Evolutionary conservation across 352 stramenopile genomes (phyloP), one percentile per base, ranked within the genome.

Genomic region (Globisporangium sylvaticum): DNA sequence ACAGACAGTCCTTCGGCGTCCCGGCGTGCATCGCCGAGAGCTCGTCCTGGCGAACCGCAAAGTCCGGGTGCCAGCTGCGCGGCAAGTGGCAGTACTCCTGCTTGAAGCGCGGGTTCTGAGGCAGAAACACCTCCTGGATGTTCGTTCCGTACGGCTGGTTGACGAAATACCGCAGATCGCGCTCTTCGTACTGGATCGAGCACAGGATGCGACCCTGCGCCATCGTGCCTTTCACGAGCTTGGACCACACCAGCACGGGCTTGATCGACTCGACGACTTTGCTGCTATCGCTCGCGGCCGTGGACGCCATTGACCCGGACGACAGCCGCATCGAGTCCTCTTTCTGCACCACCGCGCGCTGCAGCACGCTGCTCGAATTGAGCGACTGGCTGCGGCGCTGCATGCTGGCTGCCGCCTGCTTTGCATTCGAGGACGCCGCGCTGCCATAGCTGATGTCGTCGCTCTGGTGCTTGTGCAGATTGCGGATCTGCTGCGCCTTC

Each of bases 51-150:
- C 83, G 73, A 29, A 91, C 73, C 0, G 81, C 77, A 6, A 85
- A 69, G 61, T 92, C 86, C 8, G 87, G 87, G 66, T 95, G 84
- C 87, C 87, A 95, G 55, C 79, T 90, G n/a, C 85, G 73, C 9
- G 87, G 87, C 27, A 94, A 76, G 62, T 91, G 84, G 61, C 79
- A 85, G 62, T 92, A 95, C 3, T 78, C 73, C 5, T 91, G 79
- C 66, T 90, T 75, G 60, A 95, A 95, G 24, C 87, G 75, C 56
- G 81, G 81, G 64, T 95, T 93, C 66, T 95, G 85, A 6, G 87
- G 87, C 46, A 92, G 60, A 24, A 92, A 92, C 5, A 94, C 83
- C 44, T 92, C 83, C 64, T 93, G 83, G 42, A 93, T 86, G 65
- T 77, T 79, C 1, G 81, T 93, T 2, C 86, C 83, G 64, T 89